Evolutionary conservation across 139 green algal species (phyloP), one percentile per base, ranked within the genome.

Genomic region (Edaphochlamys debaryana): DNA sequence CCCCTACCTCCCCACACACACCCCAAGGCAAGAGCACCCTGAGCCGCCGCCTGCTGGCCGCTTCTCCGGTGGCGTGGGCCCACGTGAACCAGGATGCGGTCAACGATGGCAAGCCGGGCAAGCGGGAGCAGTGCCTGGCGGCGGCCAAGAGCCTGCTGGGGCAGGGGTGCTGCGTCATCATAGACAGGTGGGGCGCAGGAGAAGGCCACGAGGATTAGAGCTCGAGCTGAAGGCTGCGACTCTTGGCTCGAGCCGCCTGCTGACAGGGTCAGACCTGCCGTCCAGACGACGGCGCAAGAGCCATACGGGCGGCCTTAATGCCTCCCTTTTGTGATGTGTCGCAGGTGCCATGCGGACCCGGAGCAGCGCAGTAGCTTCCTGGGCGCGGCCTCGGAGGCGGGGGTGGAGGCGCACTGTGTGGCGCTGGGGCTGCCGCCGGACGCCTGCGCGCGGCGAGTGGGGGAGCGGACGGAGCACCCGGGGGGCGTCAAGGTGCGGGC

Each of bases 11-110:
- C 48, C 11, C 15, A 54, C 15, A 23, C 11, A 54, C 9, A 9
- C 15, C 48, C 15, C 11, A 82, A 37, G 94, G 94, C 77, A 97
- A 97, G 79, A 93, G 86, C 77, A 97, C 92, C 1, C 94, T 96
- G 52, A 78, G 69, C 63, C 41, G 80, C 1, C 22, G 27, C 0
- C 85, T 96, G 17, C 79, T 90, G 6, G 13, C 73, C 37, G 23
- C 38, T 3, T 64, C 37, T 15, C 32, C 48, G 1, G 60, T 80
- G 20, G 42, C 48, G 0, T 94, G 89, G 88, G 75, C 76, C 6
- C 80, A 88, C 8, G 52, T 96, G 0, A 90, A 87, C 66, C 78
- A 77, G 69, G 93, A 94, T 69, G 86, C 64, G 41, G 88, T 95
- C n/a, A 27, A 34, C 13, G 64, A 56, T 6, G 88, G 88, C 30